These are phyloP conservation scores for Neospermospora avenae DNA, from an alignment of 2,329 filamentous ascomycete genomes.

Conservation along the genomic window DNA sequence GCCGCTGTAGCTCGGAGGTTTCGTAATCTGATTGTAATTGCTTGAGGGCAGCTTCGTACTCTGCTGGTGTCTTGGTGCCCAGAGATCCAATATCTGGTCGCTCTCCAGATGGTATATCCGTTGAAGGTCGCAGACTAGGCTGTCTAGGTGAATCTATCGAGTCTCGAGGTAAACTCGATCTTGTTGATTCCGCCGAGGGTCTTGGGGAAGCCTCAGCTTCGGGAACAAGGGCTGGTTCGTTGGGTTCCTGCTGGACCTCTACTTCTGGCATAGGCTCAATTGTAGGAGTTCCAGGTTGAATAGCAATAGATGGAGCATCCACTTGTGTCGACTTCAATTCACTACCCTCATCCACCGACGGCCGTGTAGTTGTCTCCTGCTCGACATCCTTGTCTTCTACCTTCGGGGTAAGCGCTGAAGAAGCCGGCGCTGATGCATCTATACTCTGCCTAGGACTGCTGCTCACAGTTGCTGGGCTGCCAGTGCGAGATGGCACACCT, in stretches of 20 bases:
- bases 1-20: constrained; percentile 47
- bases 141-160: constrained; percentile 27
- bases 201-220: constrained; percentile 25
- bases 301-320: constrained; percentile 18
- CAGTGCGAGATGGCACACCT: constrained; percentile 46
- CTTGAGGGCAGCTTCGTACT: constrained; percentile 41
- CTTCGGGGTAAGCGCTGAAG: constrained; percentile 18
- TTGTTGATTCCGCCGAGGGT: constrained; percentile 29
- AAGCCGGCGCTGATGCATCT: constrained; percentile 35
- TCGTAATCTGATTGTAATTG: constrained; percentile 36
- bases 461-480: constrained; percentile 48
- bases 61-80: constrained; percentile 22
- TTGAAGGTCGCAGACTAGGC: constrained; percentile 28
- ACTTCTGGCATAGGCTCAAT: not conserved
- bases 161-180: constrained; percentile 26
- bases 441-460: constrained; percentile 44
- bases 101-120: constrained; percentile 28
- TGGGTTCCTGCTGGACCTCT: constrained; percentile 9
- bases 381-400: constrained; percentile 10
- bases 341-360: not conserved
- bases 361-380: not conserved
- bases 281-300: constrained; percentile 15
- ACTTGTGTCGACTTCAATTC: not conserved
- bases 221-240: constrained; percentile 14
- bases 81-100: not conserved